Conservation (phyloP, 2,329 filamentous ascomycete genomes). For the Apiospora rasikravindrae region DNA sequence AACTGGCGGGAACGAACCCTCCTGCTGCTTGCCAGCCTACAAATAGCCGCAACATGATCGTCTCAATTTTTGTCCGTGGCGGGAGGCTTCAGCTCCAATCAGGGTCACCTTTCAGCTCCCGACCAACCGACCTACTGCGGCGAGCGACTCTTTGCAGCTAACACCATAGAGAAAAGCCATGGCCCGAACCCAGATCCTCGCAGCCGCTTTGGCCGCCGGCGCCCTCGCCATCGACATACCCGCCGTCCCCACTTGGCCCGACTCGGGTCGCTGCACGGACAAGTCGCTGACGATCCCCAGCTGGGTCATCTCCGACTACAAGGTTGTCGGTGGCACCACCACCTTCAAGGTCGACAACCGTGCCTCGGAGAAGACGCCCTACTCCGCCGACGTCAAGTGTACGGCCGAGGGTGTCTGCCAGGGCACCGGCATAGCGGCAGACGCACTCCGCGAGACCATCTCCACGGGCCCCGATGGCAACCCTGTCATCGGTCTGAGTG, state of each 20-base stretch:
- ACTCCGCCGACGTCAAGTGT: background rate
- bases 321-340: background rate
- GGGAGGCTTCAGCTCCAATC: background rate
- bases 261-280: constrained; percentile 4
- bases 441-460: background rate
- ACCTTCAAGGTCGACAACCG: background rate
- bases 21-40: background rate
- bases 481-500: background rate
- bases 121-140: background rate
- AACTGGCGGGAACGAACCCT: background rate
- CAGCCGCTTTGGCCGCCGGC: background rate
- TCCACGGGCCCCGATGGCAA: background rate
- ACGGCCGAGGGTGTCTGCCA: background rate
- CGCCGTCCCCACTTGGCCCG: background rate
- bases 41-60: background rate
- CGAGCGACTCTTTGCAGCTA: background rate
- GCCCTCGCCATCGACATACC: background rate
- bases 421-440: background rate
- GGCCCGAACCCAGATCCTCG: background rate
- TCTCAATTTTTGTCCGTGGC: background rate
- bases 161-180: background rate
- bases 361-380: background rate
- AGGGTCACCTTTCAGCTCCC: background rate
- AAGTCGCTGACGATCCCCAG: constrained; percentile 10
- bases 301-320: background rate